These are phyloP conservation scores for Endotrypanum monterogeii DNA, from an alignment of 208 protist genomes.

Conservation along the genomic window DNA sequence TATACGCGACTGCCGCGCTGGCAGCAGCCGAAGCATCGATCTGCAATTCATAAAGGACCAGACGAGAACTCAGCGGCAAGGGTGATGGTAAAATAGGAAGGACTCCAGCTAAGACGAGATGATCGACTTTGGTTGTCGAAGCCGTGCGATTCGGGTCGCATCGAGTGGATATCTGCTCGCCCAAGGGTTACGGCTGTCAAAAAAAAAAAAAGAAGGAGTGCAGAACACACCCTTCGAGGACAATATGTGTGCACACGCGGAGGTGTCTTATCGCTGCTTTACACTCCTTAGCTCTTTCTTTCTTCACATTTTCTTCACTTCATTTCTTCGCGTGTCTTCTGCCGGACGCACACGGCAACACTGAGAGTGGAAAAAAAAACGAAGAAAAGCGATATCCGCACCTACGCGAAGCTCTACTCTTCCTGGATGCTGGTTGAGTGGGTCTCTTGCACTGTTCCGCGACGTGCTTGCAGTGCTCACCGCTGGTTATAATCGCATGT, in stretches of 20 bases:
- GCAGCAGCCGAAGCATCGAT: not conserved
- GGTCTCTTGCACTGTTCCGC: not conserved
- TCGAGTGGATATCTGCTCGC: conserved; percentile 11
- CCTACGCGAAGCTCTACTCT: not conserved
- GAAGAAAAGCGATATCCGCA: not conserved
- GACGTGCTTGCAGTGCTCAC: not conserved
- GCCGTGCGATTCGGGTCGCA: not conserved
- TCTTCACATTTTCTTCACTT: not conserved
- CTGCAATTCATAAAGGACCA: not conserved
- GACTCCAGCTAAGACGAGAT: not conserved
- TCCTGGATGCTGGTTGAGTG: not conserved
- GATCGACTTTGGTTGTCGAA: too few species aligned
- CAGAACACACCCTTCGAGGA: not conserved
- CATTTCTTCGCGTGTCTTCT: not conserved
- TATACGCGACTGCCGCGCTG: not conserved
- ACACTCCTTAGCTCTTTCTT: too few species aligned
- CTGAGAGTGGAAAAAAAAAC: not conserved
- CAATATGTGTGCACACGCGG: not conserved
- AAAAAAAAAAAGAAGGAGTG: too few species aligned
- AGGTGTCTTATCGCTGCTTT: not conserved
- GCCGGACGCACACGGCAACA: not conserved
- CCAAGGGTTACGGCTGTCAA: not conserved
- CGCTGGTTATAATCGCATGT: not conserved
- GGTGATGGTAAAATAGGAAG: not conserved
- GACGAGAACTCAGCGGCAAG: not conserved